These are phyloP conservation scores for Hymenoscyphus salicellus DNA, from an alignment of 2,329 filamentous ascomycete genomes.

Conservation along the genomic window DNA sequence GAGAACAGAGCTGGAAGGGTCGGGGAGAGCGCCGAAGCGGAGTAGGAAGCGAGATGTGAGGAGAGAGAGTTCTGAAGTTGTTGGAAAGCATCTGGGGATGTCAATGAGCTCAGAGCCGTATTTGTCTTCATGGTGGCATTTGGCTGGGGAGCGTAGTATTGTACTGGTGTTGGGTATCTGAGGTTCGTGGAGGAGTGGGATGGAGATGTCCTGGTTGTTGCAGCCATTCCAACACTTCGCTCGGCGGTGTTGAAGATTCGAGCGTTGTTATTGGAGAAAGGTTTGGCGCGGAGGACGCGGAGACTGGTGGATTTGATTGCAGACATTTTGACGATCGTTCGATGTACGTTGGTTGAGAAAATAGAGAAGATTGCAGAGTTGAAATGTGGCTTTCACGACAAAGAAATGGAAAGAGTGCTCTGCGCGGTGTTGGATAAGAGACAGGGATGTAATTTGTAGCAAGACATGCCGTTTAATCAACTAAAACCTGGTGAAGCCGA, in stretches of 20 bases:
- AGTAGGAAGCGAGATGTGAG: slow-evolving; percentile 1
- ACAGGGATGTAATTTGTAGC: not conserved
- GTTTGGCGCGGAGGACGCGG: slow-evolving; percentile 17
- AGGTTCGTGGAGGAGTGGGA: not conserved
- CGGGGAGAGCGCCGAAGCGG: slow-evolving; percentile 8
- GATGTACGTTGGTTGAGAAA: not conserved
- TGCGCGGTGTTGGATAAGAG: not conserved
- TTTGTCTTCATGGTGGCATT: not conserved
- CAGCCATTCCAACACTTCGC: slow-evolving; percentile 19
- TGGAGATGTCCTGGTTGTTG: slow-evolving; percentile 15
- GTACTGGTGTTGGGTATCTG: not conserved
- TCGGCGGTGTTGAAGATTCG: slow-evolving; percentile 13
- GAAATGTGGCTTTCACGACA: not conserved
- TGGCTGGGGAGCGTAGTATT: slow-evolving; percentile 1
- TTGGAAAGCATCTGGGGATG: not conserved
- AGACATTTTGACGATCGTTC: slow-evolving; percentile 16
- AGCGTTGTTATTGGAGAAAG: slow-evolving; percentile 8
- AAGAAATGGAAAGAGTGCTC: not conserved
- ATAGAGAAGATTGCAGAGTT: not conserved
- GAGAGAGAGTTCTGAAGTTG: slow-evolving; percentile 3
- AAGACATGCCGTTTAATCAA: not conserved
- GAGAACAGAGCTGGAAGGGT: slow-evolving; percentile 21
- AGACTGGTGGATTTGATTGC: slow-evolving; percentile 19
- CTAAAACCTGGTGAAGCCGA: not conserved
- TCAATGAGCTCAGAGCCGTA: not conserved